Percentiles rank a stretch among this genome's conserved stretches.
Evolutionary conservation across 1,284 basidiomycete genomes (phyloP).

Genomic region (Macrocystidia cucumis): DNA sequence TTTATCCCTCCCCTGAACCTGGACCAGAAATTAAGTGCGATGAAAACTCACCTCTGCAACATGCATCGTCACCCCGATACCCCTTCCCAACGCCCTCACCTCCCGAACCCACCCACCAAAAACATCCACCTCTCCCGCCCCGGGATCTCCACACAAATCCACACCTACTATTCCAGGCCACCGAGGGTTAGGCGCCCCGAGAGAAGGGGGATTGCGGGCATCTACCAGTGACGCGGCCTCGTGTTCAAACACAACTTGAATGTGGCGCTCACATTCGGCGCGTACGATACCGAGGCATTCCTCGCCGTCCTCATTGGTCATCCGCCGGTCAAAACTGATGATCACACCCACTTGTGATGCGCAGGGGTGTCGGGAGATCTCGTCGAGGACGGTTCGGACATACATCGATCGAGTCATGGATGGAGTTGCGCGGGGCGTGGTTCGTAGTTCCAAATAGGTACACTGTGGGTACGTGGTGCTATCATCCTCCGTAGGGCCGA

Average conservation of each 20-base stretch:
- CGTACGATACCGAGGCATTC: conserved; percentile 57
- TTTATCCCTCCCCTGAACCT: not conserved
- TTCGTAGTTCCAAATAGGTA: conserved; percentile 67
- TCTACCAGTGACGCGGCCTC: too few relatives aligned
- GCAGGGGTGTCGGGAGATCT: conserved; percentile 52
- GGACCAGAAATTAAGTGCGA: not conserved
- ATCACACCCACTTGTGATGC: conserved; percentile 48
- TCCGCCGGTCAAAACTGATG: conserved; percentile 66
- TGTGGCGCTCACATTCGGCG: too few relatives aligned
- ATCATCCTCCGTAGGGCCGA: too few relatives aligned
- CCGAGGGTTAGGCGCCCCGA: conserved; percentile 41
- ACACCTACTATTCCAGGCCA: conserved; percentile 68
- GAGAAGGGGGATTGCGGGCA: too few relatives aligned
- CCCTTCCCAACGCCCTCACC: conserved; percentile 51
- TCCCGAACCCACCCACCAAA: conserved; percentile 46
- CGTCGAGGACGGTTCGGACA: conserved; percentile 56
- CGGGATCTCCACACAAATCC: conserved; percentile 75
- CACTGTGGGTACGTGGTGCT: conserved; percentile 43
- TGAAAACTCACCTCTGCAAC: conserved; percentile 60
- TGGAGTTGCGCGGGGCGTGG: conserved; percentile 52
- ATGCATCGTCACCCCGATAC: conserved; percentile 68
- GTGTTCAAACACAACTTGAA: too few relatives aligned
- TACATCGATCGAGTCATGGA: conserved; percentile 53
- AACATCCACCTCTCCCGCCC: conserved; percentile 44
- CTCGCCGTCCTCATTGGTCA: conserved; percentile 37